Base-by-base conservation (phyloP, 2,329 filamentous ascomycete genomes). In the Penicillium sp. region DNA sequence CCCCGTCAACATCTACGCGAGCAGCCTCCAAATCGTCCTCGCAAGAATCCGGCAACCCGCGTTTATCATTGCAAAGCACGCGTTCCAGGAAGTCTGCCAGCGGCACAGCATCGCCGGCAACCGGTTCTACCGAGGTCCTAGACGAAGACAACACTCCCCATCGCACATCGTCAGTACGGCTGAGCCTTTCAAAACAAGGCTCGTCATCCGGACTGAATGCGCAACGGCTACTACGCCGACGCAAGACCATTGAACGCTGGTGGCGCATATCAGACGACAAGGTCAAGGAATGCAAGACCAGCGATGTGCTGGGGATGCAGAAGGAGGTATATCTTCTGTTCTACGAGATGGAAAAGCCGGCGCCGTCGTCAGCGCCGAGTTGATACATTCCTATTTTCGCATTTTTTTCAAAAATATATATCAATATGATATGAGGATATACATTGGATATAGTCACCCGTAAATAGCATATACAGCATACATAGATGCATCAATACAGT, bases 251-350 rank as follows among this genome's bases (percentile, higher is more conserved):
- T 46, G 88, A 95, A 67, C 85, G 88, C 42, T 99, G 94, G 94
- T 99, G 94, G 94, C 85, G 94, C 35, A 96, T 99, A 63, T 97
- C 92, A 62, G 94, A 99, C 70, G 94, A 99, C 63, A 96, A 95
- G 74, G 85, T 97, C 66, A 94, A 93, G 69, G 93, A 97, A 74
- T 88, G 91, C 63, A 96, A 92, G 78, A 97, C 92, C 5, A 84
- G 82, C 55, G 94, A 99, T 64, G 91, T 99, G 6, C 73, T 99
- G 57, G 85, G 86, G 7, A 96, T 97, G 91, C 91, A 97, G 74
- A 88, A 87, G 66, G 94, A 99, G 73, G 93, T 97, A 0, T 99
- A 99, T 71, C 77, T 99, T 69, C 74, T 99, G 52, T 99, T 99
- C 72, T 99, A 99, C 73, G 93, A 97, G 77, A 77, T 96, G 65